Evolutionary conservation across 2,329 filamentous ascomycete species (phyloP), one percentile per base, ranked within the genome.

Genomic region (Ophiosphaerella korrae): DNA sequence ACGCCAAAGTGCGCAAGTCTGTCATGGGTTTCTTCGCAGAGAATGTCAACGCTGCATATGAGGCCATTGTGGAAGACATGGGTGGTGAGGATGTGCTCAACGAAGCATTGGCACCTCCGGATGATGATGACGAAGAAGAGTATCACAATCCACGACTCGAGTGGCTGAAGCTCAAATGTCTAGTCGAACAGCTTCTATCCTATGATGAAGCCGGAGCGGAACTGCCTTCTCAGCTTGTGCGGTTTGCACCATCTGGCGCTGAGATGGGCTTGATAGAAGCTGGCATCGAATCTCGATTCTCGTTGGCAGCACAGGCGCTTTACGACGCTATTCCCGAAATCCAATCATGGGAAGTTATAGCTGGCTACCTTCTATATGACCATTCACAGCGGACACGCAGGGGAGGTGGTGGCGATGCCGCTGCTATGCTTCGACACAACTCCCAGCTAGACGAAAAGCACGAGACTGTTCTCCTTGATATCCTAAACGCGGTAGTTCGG

Each of bases 111-210:
- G 84, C 86, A 7, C 84, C 84, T 1, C 81, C 83, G 33, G 84
- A 89, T n/a, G 26, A 8, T 26, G 84, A 89, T 13, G 86, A 88
- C 13, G 88, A 92, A 11, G 80, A 84, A 21, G 88, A 92, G 58
- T 89, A 86, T 55, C 86, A 89, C 45, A 85, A 85, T 2, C 90
- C 92, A 2, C 87, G 89, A 53, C 80, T 86, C 39, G 88, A 89
- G 56, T 99, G 94, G 94, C 84, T 97, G 63, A 91, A 90, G 68
- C 85, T 95, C 68, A 99, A 97, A 75, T 93, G 89, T 59, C 80
- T 99, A 12, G 90, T 89, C 2, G 91, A 96, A 72, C 88, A 89
- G 9, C 80, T 99, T 23, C 83, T 89, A 29, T 84, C 85, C 8
- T 97, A 97, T 66, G 91, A 97, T 68, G 79, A 82, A 5, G 86